Percentiles rank a stretch among this genome's conserved stretches.
Conservation (phyloP, 2,329 filamentous ascomycete species). For the Trichoderma sp. region DNA sequence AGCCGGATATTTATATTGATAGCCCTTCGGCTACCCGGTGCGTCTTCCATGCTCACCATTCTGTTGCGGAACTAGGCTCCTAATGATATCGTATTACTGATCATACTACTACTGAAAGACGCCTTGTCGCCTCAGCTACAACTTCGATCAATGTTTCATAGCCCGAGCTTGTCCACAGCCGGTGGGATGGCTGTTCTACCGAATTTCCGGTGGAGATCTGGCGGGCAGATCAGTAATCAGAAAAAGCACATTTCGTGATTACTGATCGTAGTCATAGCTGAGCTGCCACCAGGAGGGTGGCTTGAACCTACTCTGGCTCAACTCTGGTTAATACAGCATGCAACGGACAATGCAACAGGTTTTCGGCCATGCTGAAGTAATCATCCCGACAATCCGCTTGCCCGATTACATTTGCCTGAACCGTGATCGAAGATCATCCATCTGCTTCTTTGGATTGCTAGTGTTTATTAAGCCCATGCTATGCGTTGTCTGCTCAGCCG, state of each 20-base stretch:
- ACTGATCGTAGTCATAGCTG: constrained; percentile 1
- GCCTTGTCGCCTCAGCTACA: not conserved
- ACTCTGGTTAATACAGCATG: not conserved
- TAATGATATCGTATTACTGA: constrained; percentile 10
- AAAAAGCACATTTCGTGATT: not conserved
- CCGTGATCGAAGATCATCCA: not conserved
- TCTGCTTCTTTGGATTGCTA: not conserved
- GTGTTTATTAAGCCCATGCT: not conserved
- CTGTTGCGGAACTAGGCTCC: not conserved
- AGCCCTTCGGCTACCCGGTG: not conserved
- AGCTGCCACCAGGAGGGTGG: too few relatives aligned
- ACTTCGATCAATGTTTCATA: not conserved
- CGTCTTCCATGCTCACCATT: not conserved
- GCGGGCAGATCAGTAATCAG: constrained; percentile 11
- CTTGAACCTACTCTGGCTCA: not conserved
- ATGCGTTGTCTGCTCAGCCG: not conserved
- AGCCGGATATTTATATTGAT: constrained; percentile 9
- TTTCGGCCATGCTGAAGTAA: not conserved
- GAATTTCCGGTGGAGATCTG: not conserved
- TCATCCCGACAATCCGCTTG: not conserved
- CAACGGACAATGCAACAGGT: not conserved
- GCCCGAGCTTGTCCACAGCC: not conserved
- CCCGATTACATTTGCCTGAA: not conserved
- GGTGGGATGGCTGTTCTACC: constrained; percentile 13
- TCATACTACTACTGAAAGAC: not conserved